These are phyloP conservation scores for Paramecium sexaurelia DNA, from an alignment of 73 alveolate species.

Conservation along the genomic window DNA sequence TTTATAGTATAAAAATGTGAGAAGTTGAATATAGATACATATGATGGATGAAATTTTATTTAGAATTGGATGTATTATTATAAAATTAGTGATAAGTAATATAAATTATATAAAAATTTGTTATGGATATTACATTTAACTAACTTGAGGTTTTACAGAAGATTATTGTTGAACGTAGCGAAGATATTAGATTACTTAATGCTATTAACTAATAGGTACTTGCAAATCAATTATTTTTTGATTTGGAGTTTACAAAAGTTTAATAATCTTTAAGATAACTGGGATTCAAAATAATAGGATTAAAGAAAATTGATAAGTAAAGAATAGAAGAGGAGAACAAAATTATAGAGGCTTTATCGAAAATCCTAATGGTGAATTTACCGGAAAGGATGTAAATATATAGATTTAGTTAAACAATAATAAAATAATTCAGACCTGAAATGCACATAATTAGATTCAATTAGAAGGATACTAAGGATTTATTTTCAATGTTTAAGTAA, in stretches of 20 bases:
- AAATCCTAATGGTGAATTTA: slow-evolving; percentile 6
- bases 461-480: slow-evolving; percentile 40
- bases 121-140: slow-evolving; percentile 45
- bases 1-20: too few species aligned
- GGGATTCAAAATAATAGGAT: slow-evolving; percentile 45
- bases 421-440: slow-evolving; percentile 52
- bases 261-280: slow-evolving; percentile 19
- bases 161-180: not conserved
- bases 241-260: slow-evolving; percentile 34
- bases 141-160: slow-evolving; percentile 21
- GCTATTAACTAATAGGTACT: not conserved
- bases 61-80: too few species aligned
- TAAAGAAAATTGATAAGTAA: slow-evolving; percentile 18
- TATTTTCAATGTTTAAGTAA: slow-evolving; percentile 37
- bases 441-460: slow-evolving; percentile 53
- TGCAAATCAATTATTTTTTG: slow-evolving; percentile 22
- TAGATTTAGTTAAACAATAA: slow-evolving; percentile 15
- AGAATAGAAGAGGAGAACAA: slow-evolving; percentile 39
- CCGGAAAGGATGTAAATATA: slow-evolving; percentile 52
- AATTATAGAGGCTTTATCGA: not conserved
- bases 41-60: too few species aligned
- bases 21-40: too few species aligned
- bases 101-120: not conserved
- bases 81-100: too few species aligned
- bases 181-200: not conserved